These are phyloP conservation scores for Penicillium soppii DNA, from an alignment of 495 filamentous ascomycete species.

Conservation along the genomic window DNA sequence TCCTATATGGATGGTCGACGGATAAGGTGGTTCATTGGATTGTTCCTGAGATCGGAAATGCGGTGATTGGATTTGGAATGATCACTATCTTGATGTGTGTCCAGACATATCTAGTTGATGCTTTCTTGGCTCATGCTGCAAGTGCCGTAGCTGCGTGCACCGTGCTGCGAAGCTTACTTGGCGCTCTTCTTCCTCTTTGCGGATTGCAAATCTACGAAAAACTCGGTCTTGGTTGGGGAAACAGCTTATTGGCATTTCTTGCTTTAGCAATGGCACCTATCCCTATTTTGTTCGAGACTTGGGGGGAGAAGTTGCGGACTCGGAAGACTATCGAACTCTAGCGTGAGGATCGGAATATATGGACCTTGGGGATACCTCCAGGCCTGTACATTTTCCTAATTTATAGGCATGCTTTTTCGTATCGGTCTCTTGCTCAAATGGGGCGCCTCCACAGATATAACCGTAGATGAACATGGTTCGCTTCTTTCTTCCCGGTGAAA, in stretches of 20 bases:
- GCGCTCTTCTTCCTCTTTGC: conserved; percentile 62
- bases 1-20: conserved; percentile 34
- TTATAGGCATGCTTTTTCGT: too few species aligned
- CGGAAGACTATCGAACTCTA: background rate
- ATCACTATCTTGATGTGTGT: conserved; percentile 28
- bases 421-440: too few species aligned
- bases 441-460: too few species aligned
- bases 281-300: conserved; percentile 15
- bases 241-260: conserved; percentile 63
- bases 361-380: too few species aligned
- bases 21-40: conserved; percentile 32
- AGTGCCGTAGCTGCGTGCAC: conserved; percentile 58
- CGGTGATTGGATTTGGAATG: conserved; percentile 23
- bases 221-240: conserved; percentile 67
- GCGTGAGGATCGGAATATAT: too few species aligned
- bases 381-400: too few species aligned
- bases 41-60: conserved; percentile 35
- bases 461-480: too few species aligned
- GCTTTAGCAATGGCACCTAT: conserved; percentile 50
- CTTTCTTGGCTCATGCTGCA: conserved; percentile 46
- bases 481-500: too few species aligned
- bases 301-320: background rate
- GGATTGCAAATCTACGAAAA: conserved; percentile 59
- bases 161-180: conserved; percentile 56
- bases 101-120: conserved; percentile 38